Percentiles rank a stretch among this genome's conserved stretches.
Evolutionary conservation across 2,329 filamentous ascomycete genomes (phyloP).

Genomic region (Fusarium udum): DNA sequence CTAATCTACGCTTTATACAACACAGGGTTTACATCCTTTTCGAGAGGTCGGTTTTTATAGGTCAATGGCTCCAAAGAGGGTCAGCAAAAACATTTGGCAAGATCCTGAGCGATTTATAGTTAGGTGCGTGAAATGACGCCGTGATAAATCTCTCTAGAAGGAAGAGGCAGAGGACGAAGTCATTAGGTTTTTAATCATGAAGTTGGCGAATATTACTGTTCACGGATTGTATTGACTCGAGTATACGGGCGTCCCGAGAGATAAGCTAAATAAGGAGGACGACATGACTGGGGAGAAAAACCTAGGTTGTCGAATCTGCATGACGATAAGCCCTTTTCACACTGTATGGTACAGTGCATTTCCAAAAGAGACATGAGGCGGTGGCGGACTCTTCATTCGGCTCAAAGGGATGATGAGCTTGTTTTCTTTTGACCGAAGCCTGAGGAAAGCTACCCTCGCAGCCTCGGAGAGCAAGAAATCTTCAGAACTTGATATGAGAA

Average conservation of each 20-base stretch:
- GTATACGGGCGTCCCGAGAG: constrained; percentile 35
- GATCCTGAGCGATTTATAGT: constrained; percentile 30
- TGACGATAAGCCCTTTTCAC: constrained; percentile 19
- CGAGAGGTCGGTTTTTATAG: constrained; percentile 31
- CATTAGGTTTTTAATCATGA: neutral
- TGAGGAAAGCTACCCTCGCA: neutral
- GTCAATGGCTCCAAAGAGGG: constrained; percentile 36
- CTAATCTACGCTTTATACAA: no score
- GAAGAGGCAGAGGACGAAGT: neutral
- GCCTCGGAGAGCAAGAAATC: neutral
- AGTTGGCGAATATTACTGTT: neutral
- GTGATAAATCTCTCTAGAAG: neutral
- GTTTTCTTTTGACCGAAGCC: constrained; percentile 8
- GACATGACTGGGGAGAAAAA: constrained; percentile 7
- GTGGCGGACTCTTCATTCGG: constrained; percentile 42
- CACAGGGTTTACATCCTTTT: neutral
- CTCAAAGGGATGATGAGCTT: constrained; percentile 37
- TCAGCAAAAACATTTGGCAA: constrained; percentile 31
- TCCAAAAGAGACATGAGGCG: constrained; percentile 32
- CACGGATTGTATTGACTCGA: constrained; percentile 22
- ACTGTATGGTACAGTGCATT: constrained; percentile 34
- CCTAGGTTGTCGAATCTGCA: constrained; percentile 29
- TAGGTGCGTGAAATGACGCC: neutral
- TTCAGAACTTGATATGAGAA: neutral
- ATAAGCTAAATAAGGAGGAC: constrained; percentile 29